Base-by-base conservation (phyloP, 352 stramenopile genomes). In the Globisporangium abappressorium region DNA sequence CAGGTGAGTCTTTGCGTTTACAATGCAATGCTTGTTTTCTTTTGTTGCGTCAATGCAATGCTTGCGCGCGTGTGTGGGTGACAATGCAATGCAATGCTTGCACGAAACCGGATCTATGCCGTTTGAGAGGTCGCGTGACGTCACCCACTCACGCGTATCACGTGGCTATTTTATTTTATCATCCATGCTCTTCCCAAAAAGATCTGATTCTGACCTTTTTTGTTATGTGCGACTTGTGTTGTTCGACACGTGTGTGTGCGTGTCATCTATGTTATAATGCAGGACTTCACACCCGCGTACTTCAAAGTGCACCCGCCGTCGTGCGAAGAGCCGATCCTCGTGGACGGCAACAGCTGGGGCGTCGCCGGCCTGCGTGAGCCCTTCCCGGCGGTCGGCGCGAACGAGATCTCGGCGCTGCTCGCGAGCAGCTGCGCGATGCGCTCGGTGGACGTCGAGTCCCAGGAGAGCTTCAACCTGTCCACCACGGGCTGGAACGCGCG, bases 301-400 rank as follows among this genome's bases (percentile, higher is more conserved):
- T 82, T 82, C 70, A 75, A 75, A 22, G 54, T 62, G 18, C 60
- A 67, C 26, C 66, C 58, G 28, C 51, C 54, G 57, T 57, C 55
- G 33, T 57, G 69, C 20, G 66, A 64, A 9, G 66, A 71, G 26
- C 66, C 66, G 51, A 71, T 66, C n/a, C 58, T 71, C 24, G 54
- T 71, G 12, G 41, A 63, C 22, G 36, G 59, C 28, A 57, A 66
- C 38, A 67, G 55, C 43, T 55, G 53, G 24, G 30, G 43, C 30
- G 30, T 70, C 57, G 57, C 64, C 6, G 53, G 73, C 20, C 67
- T 93, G 57, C 70, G 90, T 8, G 69, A 79, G 22, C 82, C 84
- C 0, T 85, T 93, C 28, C 64, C 80, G 2, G 70, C 83, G 38
- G 57, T 67, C 14, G 68, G 70, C 0, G 65, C 57, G 8, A 66